phyloP scores from a whole-genome alignment of 1,284 basidiomycete species.

The Gastroboletus turbinatus region DNA sequence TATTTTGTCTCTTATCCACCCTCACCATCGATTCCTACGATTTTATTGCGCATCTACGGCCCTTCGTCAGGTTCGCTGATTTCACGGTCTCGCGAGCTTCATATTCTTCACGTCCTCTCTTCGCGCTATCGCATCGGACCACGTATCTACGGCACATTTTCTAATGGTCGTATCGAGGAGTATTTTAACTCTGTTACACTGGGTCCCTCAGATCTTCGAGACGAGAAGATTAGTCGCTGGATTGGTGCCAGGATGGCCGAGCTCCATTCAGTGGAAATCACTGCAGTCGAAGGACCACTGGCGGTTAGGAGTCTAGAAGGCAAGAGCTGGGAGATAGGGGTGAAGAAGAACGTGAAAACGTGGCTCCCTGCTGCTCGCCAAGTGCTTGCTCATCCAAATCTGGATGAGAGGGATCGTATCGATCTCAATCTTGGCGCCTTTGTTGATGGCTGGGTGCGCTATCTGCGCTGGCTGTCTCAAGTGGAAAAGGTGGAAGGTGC shows the following conservation, averaged over 20 bases:
- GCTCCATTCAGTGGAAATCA: slow-evolving; percentile 86
- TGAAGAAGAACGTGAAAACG: slow-evolving; percentile 57
- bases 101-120: slow-evolving; percentile 84
- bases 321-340: slow-evolving; percentile 55
- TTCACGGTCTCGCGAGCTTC: slow-evolving; percentile 80
- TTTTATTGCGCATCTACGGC: slow-evolving; percentile 89
- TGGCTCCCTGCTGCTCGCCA: slow-evolving; percentile 67
- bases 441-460: slow-evolving; percentile 60
- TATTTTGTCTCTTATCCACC: slow-evolving; percentile 82
- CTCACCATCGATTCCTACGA: slow-evolving; percentile 54
- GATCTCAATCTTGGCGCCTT: slow-evolving; percentile 67
- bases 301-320: slow-evolving; percentile 42
- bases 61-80: slow-evolving; percentile 83
- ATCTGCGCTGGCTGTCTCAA: slow-evolving; percentile 66
- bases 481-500: slow-evolving; percentile 55
- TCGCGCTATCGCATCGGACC: slow-evolving; percentile 88
- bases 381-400: slow-evolving; percentile 56
- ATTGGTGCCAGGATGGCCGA: slow-evolving; percentile 92
- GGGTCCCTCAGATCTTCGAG: slow-evolving; percentile 72
- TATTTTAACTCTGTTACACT: slow-evolving; percentile 88
- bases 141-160: slow-evolving; percentile 87
- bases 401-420: slow-evolving; percentile 43
- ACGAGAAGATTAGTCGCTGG: slow-evolving; percentile 73
- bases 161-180: slow-evolving; percentile 90
- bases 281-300: slow-evolving; percentile 53